Evolutionary conservation across 345 rosid genomes (phyloP).

Genomic region (Draba incana): DNA sequence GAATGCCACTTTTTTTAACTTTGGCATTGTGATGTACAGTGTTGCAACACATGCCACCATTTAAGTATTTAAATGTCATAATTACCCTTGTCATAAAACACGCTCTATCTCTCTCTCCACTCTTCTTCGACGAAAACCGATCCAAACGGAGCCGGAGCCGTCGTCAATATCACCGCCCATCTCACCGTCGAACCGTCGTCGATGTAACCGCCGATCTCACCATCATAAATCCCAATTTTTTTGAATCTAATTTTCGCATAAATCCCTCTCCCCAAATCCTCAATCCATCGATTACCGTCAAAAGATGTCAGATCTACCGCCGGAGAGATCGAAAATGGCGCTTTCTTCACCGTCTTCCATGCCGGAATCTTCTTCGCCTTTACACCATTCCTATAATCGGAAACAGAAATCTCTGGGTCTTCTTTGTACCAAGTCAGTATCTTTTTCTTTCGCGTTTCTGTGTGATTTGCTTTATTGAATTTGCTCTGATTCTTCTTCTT

Average conservation of each 20-base stretch:
- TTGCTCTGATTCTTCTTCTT: neutral
- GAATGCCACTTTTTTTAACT: too few species aligned
- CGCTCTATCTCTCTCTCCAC: too few species aligned
- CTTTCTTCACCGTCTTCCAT: neutral
- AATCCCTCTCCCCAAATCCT: constrained; percentile 21
- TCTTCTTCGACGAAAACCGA: too few species aligned
- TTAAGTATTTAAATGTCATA: too few species aligned
- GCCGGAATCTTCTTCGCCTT: constrained; percentile 55
- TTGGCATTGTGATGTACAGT: too few species aligned
- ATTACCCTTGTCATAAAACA: too few species aligned
- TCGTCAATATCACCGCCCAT: too few species aligned
- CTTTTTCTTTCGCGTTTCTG: neutral
- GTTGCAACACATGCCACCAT: too few species aligned
- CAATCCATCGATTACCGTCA: constrained; percentile 1
- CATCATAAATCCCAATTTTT: constrained; percentile 15
- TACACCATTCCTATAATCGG: constrained; percentile 69
- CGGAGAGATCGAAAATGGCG: constrained; percentile 21
- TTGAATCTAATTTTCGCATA: constrained; percentile 12
- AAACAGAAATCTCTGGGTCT: constrained; percentile 94
- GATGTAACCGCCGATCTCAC: too few species aligned
- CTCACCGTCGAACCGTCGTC: too few species aligned
- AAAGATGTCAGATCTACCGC: constrained; percentile 40
- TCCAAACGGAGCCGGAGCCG: too few species aligned
- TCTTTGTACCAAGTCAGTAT: constrained; percentile 73
- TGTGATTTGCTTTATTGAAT: neutral